Evolutionary conservation across 768 basidiomycete species (phyloP), one percentile per base, ranked within the genome.

Genomic region (Agaricus sinodeliciosus): DNA sequence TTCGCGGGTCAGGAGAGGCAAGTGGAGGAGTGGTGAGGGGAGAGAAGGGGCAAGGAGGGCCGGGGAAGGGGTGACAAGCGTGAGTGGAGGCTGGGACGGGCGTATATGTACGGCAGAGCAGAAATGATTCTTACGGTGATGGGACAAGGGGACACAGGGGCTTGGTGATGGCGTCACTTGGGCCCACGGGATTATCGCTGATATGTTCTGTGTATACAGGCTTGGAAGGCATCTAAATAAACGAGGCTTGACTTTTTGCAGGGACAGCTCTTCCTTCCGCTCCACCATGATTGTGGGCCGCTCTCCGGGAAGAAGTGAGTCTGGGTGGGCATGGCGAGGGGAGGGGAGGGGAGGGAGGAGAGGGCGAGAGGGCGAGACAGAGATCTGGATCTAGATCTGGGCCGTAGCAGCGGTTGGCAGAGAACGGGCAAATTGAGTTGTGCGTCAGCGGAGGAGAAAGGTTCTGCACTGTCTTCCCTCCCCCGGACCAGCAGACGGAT

Each of bases 311-410:
- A 16, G 13, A 44, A 18, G 19, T 27, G 25, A 13, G 35, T 22
- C 31, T 25, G n/a, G 51, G 6, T 5, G 43, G 16, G 9, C 18
- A 18, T 16, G 51, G 36, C 9, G 15, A 13, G 22, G 18, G 35
- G 11, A 50, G 26, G 39, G 44, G 43, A 46, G 15, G 25, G 36
- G 35, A 16, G 27, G 51, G 28, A n/a, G 51, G 43, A 37, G 18
- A 35, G 13, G 26, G 25, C 7, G 9, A 35, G 36, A 11, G 36
- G 34, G 25, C 22, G 43, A 37, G 45, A 26, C 25, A 37, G 44
- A 53, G 51, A 53, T 53, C 51, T 39, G 18, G 51, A 53, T 53
- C 51, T 53, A 53, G 51, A 53, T 53, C 51, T 46, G 51, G 43
- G 51, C 51, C 44, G 51, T 53, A 53, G 51, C 51, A 53, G 49